Base-by-base conservation (phyloP, 495 filamentous ascomycete species). In the Aspergillus kassunensis region DNA sequence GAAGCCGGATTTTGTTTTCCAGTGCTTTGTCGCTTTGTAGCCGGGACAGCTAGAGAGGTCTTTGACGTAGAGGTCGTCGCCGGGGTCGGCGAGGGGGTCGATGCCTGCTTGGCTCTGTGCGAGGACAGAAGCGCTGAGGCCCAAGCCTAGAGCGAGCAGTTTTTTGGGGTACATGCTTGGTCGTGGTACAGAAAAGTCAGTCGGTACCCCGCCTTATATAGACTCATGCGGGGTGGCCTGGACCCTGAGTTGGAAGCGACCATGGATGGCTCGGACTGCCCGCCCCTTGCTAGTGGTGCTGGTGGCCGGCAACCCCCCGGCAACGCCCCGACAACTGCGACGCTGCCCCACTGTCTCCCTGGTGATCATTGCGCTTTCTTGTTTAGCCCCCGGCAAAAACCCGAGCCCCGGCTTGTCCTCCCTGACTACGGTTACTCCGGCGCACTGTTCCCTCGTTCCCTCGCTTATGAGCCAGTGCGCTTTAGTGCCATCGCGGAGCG, bases 11-110 rank as follows among this genome's bases (percentile, higher is more conserved):
- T 62, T 60, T 4, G 62, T 75, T 30, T 78, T 71, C 53, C 73
- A 67, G 37, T 91, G 69, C 64, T 90, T 85, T n/a, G 72, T 76
- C 27, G 84, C 88, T 16, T 71, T 77, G 62, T 93, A 93, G 3
- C 89, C 89, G 8, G 87, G 85, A 57, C 88, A 92, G 16, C 66
- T 21, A 4, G 56, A 59, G 10, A 59, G 52, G 36, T 59, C 56
- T 43, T 59, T 59, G n/a, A 20, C 56, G 36, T 59, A 59, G 34
- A 59, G 52, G n/a, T 59, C 56, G 52, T 55, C 49, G 8, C 56
- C 56, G 2, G 56, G 52, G 42, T 13, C 42, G 44, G 52, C 56
- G 42, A 59, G 56, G 33, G 44, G 40, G 4, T 43, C 56, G 43
- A 59, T 16, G 18, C 56, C 56, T 20, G 51, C 46, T 36, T 55